Evolutionary conservation across 164 flowering plant species (phyloP).

Genomic region (Brasenia schreberi): DNA sequence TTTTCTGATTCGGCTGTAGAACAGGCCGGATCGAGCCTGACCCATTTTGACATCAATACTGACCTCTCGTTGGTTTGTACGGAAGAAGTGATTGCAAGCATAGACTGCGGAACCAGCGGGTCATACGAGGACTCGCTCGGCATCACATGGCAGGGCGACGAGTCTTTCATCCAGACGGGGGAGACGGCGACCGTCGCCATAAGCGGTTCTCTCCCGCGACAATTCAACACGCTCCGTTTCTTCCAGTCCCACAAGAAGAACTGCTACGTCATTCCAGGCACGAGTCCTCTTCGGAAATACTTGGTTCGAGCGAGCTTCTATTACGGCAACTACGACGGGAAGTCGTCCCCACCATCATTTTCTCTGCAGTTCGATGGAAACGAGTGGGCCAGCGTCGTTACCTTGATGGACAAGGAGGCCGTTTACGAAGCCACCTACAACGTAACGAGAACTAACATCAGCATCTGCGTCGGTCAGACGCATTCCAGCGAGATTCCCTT

Average conservation of each 20-base stretch:
- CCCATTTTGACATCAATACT: no score
- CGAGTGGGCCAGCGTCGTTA: slow-evolving; percentile 11
- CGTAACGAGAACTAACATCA: slow-evolving; percentile 6
- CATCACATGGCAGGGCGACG: slow-evolving; percentile 19
- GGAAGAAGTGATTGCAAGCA: slow-evolving; percentile 15
- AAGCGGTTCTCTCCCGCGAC: neutral
- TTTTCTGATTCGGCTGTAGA: no score
- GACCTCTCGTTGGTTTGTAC: neutral
- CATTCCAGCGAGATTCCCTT: slow-evolving; percentile 24
- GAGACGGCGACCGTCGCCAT: neutral
- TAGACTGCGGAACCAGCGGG: slow-evolving; percentile 22
- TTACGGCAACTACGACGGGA: slow-evolving; percentile 24
- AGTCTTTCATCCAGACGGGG: slow-evolving; percentile 10
- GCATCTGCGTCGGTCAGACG: slow-evolving; percentile 30
- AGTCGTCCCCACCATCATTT: slow-evolving; percentile 23
- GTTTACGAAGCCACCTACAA: slow-evolving; percentile 16
- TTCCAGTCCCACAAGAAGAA: slow-evolving; percentile 23
- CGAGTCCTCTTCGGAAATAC: neutral
- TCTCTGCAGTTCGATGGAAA: slow-evolving; percentile 26
- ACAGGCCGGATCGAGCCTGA: no score
- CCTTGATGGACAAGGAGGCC: neutral
- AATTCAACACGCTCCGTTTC: slow-evolving; percentile 18
- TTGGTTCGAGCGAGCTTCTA: slow-evolving; percentile 19
- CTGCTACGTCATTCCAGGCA: slow-evolving; percentile 15
- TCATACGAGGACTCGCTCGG: slow-evolving; percentile 7